Base-by-base conservation (phyloP, 2,329 filamentous ascomycete genomes). In the Cercospora zeae-maydis region DNA sequence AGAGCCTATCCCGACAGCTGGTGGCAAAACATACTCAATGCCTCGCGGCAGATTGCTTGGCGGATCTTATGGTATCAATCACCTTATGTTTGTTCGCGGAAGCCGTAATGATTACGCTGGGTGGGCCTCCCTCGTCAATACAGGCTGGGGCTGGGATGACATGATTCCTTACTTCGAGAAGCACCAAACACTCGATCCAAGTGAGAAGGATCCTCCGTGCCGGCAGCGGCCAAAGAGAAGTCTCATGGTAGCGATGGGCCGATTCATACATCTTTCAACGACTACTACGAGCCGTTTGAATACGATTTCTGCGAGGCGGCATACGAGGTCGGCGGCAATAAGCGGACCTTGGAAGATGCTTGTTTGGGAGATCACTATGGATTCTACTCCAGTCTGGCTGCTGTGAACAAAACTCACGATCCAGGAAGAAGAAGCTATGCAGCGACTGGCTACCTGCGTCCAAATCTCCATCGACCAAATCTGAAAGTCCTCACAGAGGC, bases 31-130 rank as follows among this genome's bases (percentile, higher is more conserved):
- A 1, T 71, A 72, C 58, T 67, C 67, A 8, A 70, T 70, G 68
- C 74, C 76, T 3, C 70, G 77, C 19, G 78, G 78, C 3, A 75
- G 75, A 47, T 70, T 74, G 0, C 69, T 79, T 1, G 78, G 78
- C 11, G 77, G 78, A 0, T 74, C 72, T 21, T 66, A 60, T 24
- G 76, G 73, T 0, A 78, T 79, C 51, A 80, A 80, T 59, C 77
- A 76, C 57, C 54, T 74, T 6, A 73, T 74, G 67, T 72, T 74
- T 61, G 70, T 76, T 21, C 70, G 73, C n/a, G 75, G 71, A 2
- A 70, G 70, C 6, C 70, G 65, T 37, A 68, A 59, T 2, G 75
- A 75, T 63, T 75, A 77, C 47, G 71, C 78, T 64, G 74, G 68
- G 8, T 79, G 77, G 77, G 73, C 61, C 37, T 37, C 54, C 16